A percentile compares a stretch with the other conserved stretches of the same genome.
Evolutionary conservation across 805 yeast species (phyloP).

Genomic region (Cyberlindnera nakhonratchasimensis): DNA sequence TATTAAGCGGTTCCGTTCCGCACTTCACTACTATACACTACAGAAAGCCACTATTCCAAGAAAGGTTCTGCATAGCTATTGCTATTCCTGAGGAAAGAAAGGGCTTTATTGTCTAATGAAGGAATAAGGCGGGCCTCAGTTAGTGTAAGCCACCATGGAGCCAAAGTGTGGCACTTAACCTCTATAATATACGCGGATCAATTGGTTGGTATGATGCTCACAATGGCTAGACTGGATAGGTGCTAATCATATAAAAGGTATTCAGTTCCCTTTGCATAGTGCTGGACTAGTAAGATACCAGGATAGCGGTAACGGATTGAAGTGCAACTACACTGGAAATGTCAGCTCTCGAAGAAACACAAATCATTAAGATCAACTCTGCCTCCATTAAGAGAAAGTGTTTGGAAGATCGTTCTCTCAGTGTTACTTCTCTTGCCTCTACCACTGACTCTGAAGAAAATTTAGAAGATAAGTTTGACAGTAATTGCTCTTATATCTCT

Average conservation of each 20-base stretch:
- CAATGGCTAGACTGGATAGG: no score
- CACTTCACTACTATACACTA: not conserved
- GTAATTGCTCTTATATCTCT: constrained; percentile 7
- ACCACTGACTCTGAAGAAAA: constrained; percentile 10
- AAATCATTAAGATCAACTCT: not conserved
- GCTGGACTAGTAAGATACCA: no score
- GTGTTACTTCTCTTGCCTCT: constrained; percentile 23
- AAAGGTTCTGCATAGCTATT: no score
- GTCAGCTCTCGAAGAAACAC: not conserved
- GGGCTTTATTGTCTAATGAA: not conserved
- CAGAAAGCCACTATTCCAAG: not conserved
- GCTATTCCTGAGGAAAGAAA: no score
- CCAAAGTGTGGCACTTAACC: not conserved
- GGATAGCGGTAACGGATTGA: not conserved
- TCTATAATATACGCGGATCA: no score
- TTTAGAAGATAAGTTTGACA: constrained; percentile 22
- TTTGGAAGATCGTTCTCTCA: constrained; percentile 21
- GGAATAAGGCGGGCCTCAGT: not conserved
- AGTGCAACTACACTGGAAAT: not conserved
- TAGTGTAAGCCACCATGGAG: not conserved
- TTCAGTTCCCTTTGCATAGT: not conserved
- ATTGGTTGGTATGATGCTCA: no score
- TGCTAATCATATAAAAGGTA: not conserved
- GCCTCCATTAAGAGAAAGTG: constrained; percentile 22
- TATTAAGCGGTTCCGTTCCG: not conserved